Percentiles rank a stretch among this genome's conserved stretches.
Evolutionary conservation across 805 yeast species (phyloP).

Genomic region (Sungouiella thailandica): DNA sequence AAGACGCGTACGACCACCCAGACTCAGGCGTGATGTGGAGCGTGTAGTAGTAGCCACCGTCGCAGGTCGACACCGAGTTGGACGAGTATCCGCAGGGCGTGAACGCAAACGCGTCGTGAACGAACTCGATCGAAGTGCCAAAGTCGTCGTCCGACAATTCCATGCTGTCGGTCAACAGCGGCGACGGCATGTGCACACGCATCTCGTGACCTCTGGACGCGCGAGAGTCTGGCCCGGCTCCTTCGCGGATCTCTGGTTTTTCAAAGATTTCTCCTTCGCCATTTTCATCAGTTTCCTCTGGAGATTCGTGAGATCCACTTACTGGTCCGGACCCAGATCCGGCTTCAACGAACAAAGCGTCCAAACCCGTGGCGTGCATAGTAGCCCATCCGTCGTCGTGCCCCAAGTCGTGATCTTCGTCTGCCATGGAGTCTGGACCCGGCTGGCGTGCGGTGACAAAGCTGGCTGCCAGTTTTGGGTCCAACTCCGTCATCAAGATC

Average conservation of each 20-base stretch:
- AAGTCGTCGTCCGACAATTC: slow-evolving; percentile 18
- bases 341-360: slow-evolving; percentile 41
- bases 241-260: slow-evolving; percentile 1
- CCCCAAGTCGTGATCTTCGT: slow-evolving; percentile 64
- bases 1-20: slow-evolving; percentile 95
- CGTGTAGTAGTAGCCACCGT: slow-evolving; percentile 57
- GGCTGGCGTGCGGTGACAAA: slow-evolving; percentile 55
- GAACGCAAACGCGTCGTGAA: slow-evolving; percentile 85
- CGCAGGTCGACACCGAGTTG: slow-evolving; percentile 61
- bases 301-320: too few species aligned
- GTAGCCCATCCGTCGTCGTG: slow-evolving; percentile 71
- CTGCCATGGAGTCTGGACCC: slow-evolving; percentile 33
- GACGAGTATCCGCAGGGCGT: slow-evolving; percentile 95
- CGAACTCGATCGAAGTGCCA: slow-evolving; percentile 26
- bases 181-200: slow-evolving; percentile 37
- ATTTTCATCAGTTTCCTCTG: not conserved
- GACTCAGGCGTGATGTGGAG: slow-evolving; percentile 91
- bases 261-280: not conserved
- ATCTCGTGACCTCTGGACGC: too few species aligned
- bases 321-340: not conserved
- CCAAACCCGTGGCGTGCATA: slow-evolving; percentile 58
- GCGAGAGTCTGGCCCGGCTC: too few species aligned
- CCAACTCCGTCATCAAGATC: slow-evolving; percentile 83
- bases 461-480: slow-evolving; percentile 48
- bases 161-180: slow-evolving; percentile 25